Evolutionary conservation across 169 alveolate species (phyloP).

Genomic region (Hepatocystis sp.): DNA sequence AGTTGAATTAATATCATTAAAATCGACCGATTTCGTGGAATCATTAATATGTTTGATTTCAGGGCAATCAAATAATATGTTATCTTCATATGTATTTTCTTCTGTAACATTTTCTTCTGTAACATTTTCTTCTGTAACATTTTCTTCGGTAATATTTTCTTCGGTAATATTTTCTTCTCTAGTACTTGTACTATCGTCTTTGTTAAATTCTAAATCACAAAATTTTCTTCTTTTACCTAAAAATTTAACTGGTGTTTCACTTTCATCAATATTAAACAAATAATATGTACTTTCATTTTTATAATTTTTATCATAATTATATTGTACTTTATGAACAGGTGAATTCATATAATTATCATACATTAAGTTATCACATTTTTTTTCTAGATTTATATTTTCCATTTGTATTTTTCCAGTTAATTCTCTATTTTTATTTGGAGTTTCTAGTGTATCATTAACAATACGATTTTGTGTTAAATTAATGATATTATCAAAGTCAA

Average conservation of each 20-base stretch:
- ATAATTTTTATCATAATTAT: conserved; percentile 26
- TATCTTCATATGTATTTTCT: no score
- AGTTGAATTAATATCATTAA: conserved; percentile 34
- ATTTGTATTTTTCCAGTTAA: conserved; percentile 37
- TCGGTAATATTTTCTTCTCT: conserved; percentile 48
- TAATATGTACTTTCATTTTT: conserved; percentile 65
- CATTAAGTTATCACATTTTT: conserved; percentile 15
- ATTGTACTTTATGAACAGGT: conserved; percentile 30
- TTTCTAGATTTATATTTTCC: conserved; percentile 35
- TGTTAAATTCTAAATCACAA: conserved; percentile 36
- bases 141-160: conserved; percentile 69
- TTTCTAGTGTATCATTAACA: conserved; percentile 18
- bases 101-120: no score
- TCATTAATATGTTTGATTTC: conserved; percentile 48
- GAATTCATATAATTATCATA: conserved; percentile 26
- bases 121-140: no score
- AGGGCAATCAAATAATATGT: no score
- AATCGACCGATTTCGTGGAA: conserved; percentile 60
- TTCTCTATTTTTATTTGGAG: conserved; percentile 5
- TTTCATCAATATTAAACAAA: conserved; percentile 58
- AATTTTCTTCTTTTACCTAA: conserved; percentile 18
- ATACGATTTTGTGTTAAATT: conserved; percentile 31
- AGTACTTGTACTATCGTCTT: conserved; percentile 36
- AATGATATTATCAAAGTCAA: conserved; percentile 2
- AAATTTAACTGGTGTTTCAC: conserved; percentile 54